Conservation (phyloP, 805 yeast species). For the Dipodascus albidus region DNA sequence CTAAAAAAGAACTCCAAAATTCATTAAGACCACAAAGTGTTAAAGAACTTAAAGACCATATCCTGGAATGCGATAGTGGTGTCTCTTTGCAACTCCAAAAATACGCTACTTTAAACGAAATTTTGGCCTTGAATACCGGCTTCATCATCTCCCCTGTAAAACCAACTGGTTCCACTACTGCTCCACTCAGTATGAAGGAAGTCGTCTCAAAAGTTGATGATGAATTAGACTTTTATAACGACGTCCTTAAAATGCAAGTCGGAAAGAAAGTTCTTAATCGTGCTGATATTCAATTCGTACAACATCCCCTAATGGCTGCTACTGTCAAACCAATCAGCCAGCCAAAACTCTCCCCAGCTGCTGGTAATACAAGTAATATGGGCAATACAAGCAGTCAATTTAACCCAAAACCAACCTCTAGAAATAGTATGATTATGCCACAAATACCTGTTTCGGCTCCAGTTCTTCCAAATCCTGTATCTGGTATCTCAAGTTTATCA, state of each 20-base stretch:
- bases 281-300: slow-evolving; percentile 21
- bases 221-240: slow-evolving; percentile 70
- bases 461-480: not conserved
- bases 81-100: slow-evolving; percentile 80
- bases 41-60: slow-evolving; percentile 59
- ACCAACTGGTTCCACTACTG: slow-evolving; percentile 30
- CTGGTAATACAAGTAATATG: not conserved
- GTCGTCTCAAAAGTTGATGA: slow-evolving; percentile 71
- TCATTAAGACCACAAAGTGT: slow-evolving; percentile 70
- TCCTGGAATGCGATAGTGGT: slow-evolving; percentile 83
- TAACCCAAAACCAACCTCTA: not conserved
- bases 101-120: slow-evolving; percentile 80
- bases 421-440: not conserved
- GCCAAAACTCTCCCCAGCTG: not conserved
- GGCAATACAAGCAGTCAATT: not conserved
- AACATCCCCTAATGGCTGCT: slow-evolving; percentile 24
- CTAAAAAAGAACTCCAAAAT: slow-evolving; percentile 61
- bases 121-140: slow-evolving; percentile 75
- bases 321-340: not conserved
- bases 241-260: slow-evolving; percentile 33
- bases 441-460: not conserved
- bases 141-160: slow-evolving; percentile 57
- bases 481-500: not conserved
- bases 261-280: slow-evolving; percentile 21
- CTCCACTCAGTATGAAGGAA: slow-evolving; percentile 34